Evolutionary conservation across 257 asterid species (phyloP), one percentile per base, ranked within the genome.

Genomic region (Salvia hispanica): DNA sequence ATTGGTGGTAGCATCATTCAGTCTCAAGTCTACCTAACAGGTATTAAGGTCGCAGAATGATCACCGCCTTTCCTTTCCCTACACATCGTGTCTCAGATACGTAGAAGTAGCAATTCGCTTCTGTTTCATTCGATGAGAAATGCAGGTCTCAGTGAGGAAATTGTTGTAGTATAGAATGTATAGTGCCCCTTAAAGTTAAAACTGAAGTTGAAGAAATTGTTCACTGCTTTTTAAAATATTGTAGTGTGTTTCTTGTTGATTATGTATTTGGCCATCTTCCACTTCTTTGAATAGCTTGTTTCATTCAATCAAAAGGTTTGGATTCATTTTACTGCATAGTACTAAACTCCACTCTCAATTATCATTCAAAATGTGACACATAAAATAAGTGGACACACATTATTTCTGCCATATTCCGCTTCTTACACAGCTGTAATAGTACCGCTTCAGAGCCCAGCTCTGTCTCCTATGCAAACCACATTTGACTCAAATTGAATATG

Each of bases 1-100:
- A 86, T 88, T 46, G 90, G 90, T n/a, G 97, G 96, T 63, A 84
- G 86, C 59, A 86, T 86, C 68, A 87, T 94, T 71, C 97, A 84
- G 74, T 74, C 96, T 74, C 95, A 85, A 81, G 99, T 91, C 72
- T 94, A 94, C 76, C 84, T 87, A 47, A 88, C 89, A 0, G 99
- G 92, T 31, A 71, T 91, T 74, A 87, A 85, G 74, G 85, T 83
- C 9, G 68, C 71, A 0, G 99, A 88, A 58, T 91, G 82, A 91
- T 18, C 64, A 44, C 9, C 53, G 3, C 53, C 18, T 63, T 52
- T 10, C 28, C 46, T 33, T 61, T 10, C 28, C 58, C 47, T 1
- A 40, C 3, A 3, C 45, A 8, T 63, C 48, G 77, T 62, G 66
- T 70, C 18, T 67, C 50, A 47, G 61, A 63, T 60, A 62, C 42